Evolutionary conservation across 202 grass and related monocot species (phyloP), one percentile per base, ranked within the genome.

Genomic region (Setaria viridis): DNA sequence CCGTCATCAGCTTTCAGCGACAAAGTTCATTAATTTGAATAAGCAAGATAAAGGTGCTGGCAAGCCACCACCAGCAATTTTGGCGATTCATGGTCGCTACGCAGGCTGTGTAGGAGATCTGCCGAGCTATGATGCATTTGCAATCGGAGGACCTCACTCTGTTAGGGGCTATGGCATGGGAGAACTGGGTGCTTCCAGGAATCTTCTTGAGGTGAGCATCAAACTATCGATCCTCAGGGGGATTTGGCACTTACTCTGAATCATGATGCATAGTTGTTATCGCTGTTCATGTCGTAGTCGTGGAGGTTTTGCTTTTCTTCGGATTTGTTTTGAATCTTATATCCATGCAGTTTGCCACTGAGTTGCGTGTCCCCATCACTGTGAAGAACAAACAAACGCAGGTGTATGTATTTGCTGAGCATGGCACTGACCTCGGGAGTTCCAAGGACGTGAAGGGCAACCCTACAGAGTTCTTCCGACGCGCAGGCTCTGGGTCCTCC

Each of bases 361-460:
- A 95, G 89, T 62, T 98, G 81, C 88, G 91, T 29, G 53, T 95
- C 56, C 95, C 69, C 43, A 16, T 72, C 45, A 72, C 93, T 54
- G 84, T 98, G 82, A 94, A 74, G 71, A 94, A 91, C 78, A 98
- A 4, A 49, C 69, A 72, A 9, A 7, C 95, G 10, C 85, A 98
- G 63, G 85, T 95, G 14, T 98, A 95, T 86, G 75, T 78, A 70
- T 98, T 98, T 83, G 91, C 77, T 0, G 95, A 98, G 80, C 95
- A 98, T 88, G 95, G 93, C 33, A 98, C 84, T 35, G 95, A 98
- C 84, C 87, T 98, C 17, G 95, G 93, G 39, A 95, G 89, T 74
- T 98, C 95, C 32, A 98, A 98, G 79, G 93, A 98, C 76, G 89
- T 98, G 50, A 98, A 98, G 83, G 95, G 95, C 59, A 98, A 98